phyloP scores from a whole-genome alignment of 2,329 filamentous ascomycete genomes.

The Lecanoromycetidae sp. region DNA sequence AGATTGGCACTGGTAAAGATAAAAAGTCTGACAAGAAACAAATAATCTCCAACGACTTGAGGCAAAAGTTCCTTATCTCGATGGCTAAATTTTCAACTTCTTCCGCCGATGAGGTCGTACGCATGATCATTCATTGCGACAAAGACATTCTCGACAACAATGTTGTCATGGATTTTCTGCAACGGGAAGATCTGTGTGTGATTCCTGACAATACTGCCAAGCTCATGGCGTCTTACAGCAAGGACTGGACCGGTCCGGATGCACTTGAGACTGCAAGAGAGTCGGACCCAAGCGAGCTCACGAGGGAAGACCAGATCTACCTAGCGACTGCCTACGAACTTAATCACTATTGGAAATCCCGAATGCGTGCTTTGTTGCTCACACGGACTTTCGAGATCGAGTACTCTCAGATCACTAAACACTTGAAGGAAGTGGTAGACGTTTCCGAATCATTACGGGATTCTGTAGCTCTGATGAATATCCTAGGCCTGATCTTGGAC shows the following conservation, averaged over 20 bases:
- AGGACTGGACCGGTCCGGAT: conserved; percentile 87
- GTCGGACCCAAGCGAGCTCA: conserved; percentile 75
- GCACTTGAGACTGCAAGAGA: conserved; percentile 67
- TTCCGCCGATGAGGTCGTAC: conserved; percentile 71
- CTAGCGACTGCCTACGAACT: conserved; percentile 86
- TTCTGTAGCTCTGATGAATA: conserved; percentile 88
- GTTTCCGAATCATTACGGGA: conserved; percentile 85
- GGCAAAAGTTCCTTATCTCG: conserved; percentile 84
- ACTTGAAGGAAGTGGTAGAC: conserved; percentile 71
- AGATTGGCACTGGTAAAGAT: conserved; percentile 53
- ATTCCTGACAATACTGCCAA: conserved; percentile 85
- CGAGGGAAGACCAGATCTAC: conserved; percentile 90
- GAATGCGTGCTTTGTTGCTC: conserved; percentile 80
- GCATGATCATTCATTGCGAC: conserved; percentile 94
- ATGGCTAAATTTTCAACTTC: conserved; percentile 84
- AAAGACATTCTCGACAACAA: conserved; percentile 73
- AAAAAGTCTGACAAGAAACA: conserved; percentile 93
- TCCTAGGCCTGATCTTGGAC: conserved; percentile 87
- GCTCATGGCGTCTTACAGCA: conserved; percentile 86
- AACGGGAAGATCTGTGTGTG: conserved; percentile 83
- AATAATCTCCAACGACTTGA: conserved; percentile 80
- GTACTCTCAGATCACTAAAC: conserved; percentile 80
- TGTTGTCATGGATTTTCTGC: conserved; percentile 93
- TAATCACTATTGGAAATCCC: conserved; percentile 96
- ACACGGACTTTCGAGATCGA: conserved; percentile 75